These are phyloP conservation scores for Xylaria scruposa DNA, from an alignment of 495 filamentous ascomycete species.

Conservation along the genomic window DNA sequence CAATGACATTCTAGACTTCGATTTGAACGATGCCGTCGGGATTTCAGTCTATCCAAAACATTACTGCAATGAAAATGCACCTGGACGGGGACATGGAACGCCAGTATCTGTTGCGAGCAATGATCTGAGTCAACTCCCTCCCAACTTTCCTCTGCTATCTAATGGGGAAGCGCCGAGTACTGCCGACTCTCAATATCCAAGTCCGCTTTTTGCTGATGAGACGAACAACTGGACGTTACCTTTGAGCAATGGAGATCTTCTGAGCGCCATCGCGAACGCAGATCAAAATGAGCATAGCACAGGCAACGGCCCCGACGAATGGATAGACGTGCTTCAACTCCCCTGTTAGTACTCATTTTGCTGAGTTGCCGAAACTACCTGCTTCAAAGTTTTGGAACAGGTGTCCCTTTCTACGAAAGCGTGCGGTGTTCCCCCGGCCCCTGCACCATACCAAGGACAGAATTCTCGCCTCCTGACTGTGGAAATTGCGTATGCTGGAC, in stretches of 20 bases:
- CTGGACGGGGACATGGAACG: background rate
- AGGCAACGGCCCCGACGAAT: no score
- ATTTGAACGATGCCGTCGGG: conserved; percentile 8
- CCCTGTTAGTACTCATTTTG: no score
- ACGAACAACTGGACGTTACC: conserved; percentile 5
- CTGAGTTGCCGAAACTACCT: no score
- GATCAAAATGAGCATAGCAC: conserved; percentile 1
- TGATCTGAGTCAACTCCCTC: conserved; percentile 10
- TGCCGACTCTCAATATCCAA: background rate
- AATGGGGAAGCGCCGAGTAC: conserved; percentile 1
- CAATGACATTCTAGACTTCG: conserved; percentile 1
- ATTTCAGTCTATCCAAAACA: conserved; percentile 6
- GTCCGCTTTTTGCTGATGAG: background rate
- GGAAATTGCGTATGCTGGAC: no score
- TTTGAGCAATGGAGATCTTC: conserved; percentile 8
- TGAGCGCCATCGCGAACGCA: background rate
- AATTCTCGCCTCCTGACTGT: no score
- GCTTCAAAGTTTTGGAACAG: no score
- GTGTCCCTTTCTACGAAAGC: no score
- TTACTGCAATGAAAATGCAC: background rate
- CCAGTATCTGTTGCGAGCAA: conserved; percentile 10
- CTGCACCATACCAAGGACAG: no score
- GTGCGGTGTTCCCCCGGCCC: no score
- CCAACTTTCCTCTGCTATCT: background rate
- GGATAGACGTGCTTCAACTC: no score